phyloP scores from a whole-genome alignment of 768 basidiomycete species.

The Crucibulum laeve region DNA sequence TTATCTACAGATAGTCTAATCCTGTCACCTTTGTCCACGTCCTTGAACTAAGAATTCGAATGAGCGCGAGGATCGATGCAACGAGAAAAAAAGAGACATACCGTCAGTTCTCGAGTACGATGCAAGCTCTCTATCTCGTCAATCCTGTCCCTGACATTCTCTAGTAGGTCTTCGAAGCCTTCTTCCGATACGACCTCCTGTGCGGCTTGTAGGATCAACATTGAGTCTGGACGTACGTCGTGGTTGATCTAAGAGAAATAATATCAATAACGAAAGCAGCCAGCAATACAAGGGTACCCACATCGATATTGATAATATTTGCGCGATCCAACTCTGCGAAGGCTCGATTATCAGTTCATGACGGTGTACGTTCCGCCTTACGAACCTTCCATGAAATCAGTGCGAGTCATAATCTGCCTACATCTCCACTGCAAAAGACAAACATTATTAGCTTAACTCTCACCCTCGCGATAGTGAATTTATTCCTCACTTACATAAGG shows the following conservation, averaged over 20 bases:
- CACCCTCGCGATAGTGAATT: too few species aligned
- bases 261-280: neutral
- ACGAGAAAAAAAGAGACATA: slow-evolving; percentile 24
- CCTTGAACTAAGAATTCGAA: slow-evolving; percentile 30
- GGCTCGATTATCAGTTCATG: neutral
- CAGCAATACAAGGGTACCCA: slow-evolving; percentile 24
- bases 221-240: slow-evolving; percentile 77
- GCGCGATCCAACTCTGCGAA: slow-evolving; percentile 57
- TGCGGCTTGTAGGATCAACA: slow-evolving; percentile 71
- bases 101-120: slow-evolving; percentile 73
- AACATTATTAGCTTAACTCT: neutral
- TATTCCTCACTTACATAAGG: slow-evolving; percentile 43
- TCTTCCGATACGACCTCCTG: slow-evolving; percentile 66
- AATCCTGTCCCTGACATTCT: slow-evolving; percentile 69
- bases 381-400: slow-evolving; percentile 77
- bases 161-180: slow-evolving; percentile 75
- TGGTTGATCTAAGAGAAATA: slow-evolving; percentile 49
- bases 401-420: slow-evolving; percentile 78
- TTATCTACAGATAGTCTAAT: slow-evolving; percentile 39
- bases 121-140: slow-evolving; percentile 87
- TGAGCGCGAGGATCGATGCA: neutral
- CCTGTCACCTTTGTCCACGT: slow-evolving; percentile 19
- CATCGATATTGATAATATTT: slow-evolving; percentile 79
- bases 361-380: slow-evolving; percentile 4
- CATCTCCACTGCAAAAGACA: slow-evolving; percentile 48